A percentile compares a stretch with the other conserved stretches of the same genome.
Conservation (phyloP, 208 protist species). For the Borovskyia barvae region DNA sequence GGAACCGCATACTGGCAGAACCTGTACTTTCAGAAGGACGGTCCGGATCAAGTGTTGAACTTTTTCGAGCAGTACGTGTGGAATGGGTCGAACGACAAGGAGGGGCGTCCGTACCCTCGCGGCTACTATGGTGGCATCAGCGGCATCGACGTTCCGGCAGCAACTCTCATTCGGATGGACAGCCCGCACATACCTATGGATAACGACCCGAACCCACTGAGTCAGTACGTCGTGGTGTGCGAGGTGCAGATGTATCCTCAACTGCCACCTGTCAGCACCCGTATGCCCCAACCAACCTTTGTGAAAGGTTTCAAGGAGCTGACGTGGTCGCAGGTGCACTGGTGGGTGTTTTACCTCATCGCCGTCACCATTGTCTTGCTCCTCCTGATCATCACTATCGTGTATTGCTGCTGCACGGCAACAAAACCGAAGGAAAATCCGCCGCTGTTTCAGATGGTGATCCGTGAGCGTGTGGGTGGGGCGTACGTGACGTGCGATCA, state of each 20-base stretch:
- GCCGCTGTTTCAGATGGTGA: conserved; percentile 33
- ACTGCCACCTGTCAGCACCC: conserved; percentile 8
- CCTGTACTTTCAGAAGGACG: conserved; percentile 14
- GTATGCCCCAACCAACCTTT: conserved; percentile 35
- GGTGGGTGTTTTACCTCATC: conserved; percentile 45
- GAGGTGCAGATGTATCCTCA: conserved; percentile 36
- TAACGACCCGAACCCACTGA: conserved; percentile 27
- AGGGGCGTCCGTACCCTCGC: conserved; percentile 18
- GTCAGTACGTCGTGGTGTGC: conserved; percentile 25
- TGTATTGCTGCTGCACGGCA: conserved; percentile 38
- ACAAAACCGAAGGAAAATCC: conserved; percentile 11
- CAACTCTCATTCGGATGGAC: conserved; percentile 20
- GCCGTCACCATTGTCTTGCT: conserved; percentile 22
- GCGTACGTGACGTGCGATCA: no score
- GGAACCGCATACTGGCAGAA: conserved; percentile 45
- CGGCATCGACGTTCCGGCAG: not conserved
- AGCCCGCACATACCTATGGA: conserved; percentile 1
- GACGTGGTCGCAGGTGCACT: conserved; percentile 48
- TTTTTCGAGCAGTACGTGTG: conserved; percentile 30
- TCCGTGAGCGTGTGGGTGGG: conserved; percentile 41
- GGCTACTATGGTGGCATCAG: conserved; percentile 34
- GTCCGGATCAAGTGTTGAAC: conserved; percentile 19
- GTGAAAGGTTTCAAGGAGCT: conserved; percentile 38
- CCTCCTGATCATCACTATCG: conserved; percentile 26
- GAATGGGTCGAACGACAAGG: conserved; percentile 7